Base-by-base conservation (phyloP, 78 protist genomes). In the Dictyostelium citrinum region DNA sequence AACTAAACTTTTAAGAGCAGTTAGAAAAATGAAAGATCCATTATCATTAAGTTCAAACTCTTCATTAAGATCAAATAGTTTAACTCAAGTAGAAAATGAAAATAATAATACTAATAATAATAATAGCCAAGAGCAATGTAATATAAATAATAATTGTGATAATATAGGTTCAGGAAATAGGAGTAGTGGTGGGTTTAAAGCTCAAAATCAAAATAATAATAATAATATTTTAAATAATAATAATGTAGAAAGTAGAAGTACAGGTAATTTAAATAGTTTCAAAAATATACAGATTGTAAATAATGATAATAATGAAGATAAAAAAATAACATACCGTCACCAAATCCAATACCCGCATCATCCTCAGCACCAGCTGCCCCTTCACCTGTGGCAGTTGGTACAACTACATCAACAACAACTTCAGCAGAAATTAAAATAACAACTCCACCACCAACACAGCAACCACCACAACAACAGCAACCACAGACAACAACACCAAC, bases 1-100 rank as follows among this genome's bases (percentile, higher is more conserved):
- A 88, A 67, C 86, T n/a, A 88, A 88, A 35, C 29, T 88, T 45
- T 68, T 79, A 33, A 43, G 82, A 46, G 85, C 93, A 16, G 55
- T 88, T 2, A 76, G 39, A 39, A 88, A 78, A 67, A 31, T 88
- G 41, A 76, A 78, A 78, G n/a, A 29, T 24, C 58, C 41, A 49
- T 75, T 41, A 75, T 41, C 49, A 35, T 20, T 27, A 41, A 31
- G 45, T n/a, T 75, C 58, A 24, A 41, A 35, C n/a, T 75, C 81
- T 39, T 75, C 58, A 1, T n/a, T 35, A 31, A 43, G 81, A 35
- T 75, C 81, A 41, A 41, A 12, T 75, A 16, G 45, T 41, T 41
- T 51, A 41, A 31, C 5, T 33, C 77, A 70, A 16, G 45, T 70
- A 5, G 12, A 9, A 11, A 14, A 5, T 70, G 77, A 70, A 33